Evolutionary conservation across 78 protist genomes (phyloP).

Genomic region (Cavenderia fasciculata): DNA sequence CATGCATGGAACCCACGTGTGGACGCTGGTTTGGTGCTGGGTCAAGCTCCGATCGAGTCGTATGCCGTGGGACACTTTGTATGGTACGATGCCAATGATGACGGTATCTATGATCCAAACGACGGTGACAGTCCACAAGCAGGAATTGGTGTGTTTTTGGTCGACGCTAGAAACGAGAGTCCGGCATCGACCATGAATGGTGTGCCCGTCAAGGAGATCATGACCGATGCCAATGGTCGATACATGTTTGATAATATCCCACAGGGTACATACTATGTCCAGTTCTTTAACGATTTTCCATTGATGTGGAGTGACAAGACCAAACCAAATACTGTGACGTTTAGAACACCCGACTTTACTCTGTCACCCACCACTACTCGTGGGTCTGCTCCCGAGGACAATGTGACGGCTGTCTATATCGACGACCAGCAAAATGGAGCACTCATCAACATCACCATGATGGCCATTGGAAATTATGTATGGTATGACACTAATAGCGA

Average conservation of each 20-base stretch:
- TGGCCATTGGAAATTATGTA: slow-evolving; percentile 38
- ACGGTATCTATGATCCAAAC: background rate
- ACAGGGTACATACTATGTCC: background rate
- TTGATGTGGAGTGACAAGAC: slow-evolving; percentile 1
- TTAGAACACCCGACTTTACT: background rate
- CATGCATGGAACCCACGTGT: background rate
- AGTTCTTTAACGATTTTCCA: slow-evolving; percentile 4
- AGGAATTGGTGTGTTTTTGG: background rate
- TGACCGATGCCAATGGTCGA: slow-evolving; percentile 2
- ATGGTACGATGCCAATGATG: slow-evolving; percentile 29
- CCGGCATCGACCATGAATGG: background rate
- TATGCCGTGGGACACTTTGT: slow-evolving; percentile 15
- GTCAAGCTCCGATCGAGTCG: background rate
- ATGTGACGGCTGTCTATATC: background rate
- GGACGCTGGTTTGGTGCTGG: background rate
- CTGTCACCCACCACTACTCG: background rate
- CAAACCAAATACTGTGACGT: background rate
- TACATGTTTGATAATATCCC: slow-evolving; percentile 36
- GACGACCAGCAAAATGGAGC: slow-evolving; percentile 32
- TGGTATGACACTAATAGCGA: slow-evolving; percentile 42
- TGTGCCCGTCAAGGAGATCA: background rate
- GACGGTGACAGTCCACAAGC: background rate
- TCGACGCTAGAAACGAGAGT: background rate
- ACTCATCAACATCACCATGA: background rate
- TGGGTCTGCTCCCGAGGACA: background rate